These are phyloP conservation scores for Tetrahymena thermophila DNA, from an alignment of 73 alveolate genomes.

Conservation along the genomic window DNA sequence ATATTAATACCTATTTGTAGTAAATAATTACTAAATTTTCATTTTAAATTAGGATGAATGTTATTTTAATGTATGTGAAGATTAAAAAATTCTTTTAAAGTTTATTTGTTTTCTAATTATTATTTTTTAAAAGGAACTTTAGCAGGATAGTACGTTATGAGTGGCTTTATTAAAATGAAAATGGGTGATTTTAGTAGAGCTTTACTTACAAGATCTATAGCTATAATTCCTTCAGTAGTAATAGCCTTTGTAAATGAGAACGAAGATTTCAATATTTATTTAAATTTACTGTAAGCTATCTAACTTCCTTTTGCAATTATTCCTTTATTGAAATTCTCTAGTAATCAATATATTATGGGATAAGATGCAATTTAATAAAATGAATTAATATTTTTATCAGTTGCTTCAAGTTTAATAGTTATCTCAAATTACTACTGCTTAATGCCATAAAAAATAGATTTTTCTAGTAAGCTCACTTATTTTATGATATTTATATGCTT, in stretches of 20 bases:
- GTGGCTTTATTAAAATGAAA: slow-evolving; percentile 40
- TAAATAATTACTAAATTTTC: no score
- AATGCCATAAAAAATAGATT: not conserved
- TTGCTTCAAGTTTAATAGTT: not conserved
- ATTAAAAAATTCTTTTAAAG: no score
- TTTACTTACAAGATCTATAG: slow-evolving; percentile 52
- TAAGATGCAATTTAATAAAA: slow-evolving; percentile 6
- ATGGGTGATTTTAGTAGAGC: slow-evolving; percentile 54
- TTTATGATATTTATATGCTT: not conserved
- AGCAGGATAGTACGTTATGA: slow-evolving; percentile 71
- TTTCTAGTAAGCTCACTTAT: not conserved
- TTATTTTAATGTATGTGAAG: no score
- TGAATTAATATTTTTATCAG: not conserved
- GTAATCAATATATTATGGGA: slow-evolving; percentile 45
- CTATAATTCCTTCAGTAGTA: slow-evolving; percentile 58
- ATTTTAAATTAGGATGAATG: no score
- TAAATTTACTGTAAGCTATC: slow-evolving; percentile 42
- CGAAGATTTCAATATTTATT: not conserved
- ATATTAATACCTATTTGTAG: no score
- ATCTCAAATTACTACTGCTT: not conserved
- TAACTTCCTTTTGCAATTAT: slow-evolving; percentile 67
- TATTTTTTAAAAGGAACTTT: slow-evolving; percentile 42
- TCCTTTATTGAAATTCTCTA: slow-evolving; percentile 58
- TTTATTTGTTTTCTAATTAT: not conserved
- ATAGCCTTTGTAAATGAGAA: slow-evolving; percentile 41